Base-by-base conservation (phyloP, 352 stramenopile genomes). In the Phytopythium mirpurense region DNA sequence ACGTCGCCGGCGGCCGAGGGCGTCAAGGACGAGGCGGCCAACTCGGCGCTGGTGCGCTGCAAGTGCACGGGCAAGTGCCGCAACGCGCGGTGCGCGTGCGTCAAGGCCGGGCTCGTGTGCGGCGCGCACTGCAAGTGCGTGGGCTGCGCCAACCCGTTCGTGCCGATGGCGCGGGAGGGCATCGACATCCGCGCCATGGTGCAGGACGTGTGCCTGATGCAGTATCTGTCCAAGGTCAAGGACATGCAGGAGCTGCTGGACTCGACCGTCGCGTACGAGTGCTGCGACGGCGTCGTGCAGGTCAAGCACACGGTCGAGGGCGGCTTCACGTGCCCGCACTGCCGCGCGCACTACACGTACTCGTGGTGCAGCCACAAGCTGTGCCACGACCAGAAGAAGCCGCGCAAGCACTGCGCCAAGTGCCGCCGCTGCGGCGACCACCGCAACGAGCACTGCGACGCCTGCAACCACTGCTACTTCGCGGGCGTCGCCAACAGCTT, bases 381-480 rank as follows among this genome's bases (percentile, higher is more conserved):
- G 11, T 92, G 81, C 24, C 68, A 82, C 44, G 81, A 90, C 52
- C 56, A 77, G 49, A 92, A 90, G 61, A 87, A 89, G 59, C 81
- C 78, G 18, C 74, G 81, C 15, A 87, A 87, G 49, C 79, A 92
- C 60, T 92, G 82, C 46, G 72, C 65, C 27, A 92, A 90, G 55
- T 92, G 81, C 46, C 78, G 80, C 11, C 78, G 81, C 3, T 92
- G 81, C 59, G 81, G 74, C 1, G 78, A 88, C 59, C 79, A 92
- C 54, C 82, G 82, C 42, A 92, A 88, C 51, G 73, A 88, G 62
- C 82, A 92, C 57, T 92, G 82, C 40, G 75, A 92, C 54, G 64
- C 81, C 21, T 92, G 82, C 60, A 87, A 88, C 45, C 82, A 90
- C 57, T 92, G 82, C 58, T 92, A 90, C 61, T 92, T 92, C 70